Conservation (phyloP, 768 basidiomycete species). For the Plicaturopsis crispa region DNA sequence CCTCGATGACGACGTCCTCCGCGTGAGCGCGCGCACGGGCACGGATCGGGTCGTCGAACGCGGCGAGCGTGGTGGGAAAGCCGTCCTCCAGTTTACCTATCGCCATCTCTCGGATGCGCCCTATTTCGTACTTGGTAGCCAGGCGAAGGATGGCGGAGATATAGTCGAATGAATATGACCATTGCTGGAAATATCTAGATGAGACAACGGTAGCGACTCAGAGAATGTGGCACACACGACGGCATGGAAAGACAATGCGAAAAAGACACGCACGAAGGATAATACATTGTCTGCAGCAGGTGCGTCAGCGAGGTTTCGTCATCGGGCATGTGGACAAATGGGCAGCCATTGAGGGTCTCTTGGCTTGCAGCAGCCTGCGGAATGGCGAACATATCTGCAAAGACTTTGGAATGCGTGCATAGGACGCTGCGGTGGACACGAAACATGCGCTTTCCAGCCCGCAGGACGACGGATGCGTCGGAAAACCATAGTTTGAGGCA, state of each 20-base stretch:
- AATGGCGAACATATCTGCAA: slow-evolving; percentile 11
- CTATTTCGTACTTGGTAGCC: background rate
- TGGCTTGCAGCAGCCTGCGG: slow-evolving; percentile 8
- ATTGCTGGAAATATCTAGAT: no score
- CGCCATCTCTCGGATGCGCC: background rate
- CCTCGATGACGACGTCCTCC: background rate
- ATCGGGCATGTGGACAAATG: slow-evolving; percentile 10
- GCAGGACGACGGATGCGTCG: slow-evolving; percentile 10
- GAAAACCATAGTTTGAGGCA: slow-evolving; percentile 12
- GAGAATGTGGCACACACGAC: no score
- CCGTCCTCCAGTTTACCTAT: background rate
- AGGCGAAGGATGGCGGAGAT: background rate
- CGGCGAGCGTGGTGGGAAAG: background rate
- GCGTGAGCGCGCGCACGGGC: background rate
- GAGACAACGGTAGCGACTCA: no score
- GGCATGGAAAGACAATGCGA: no score
- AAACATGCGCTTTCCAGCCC: slow-evolving; percentile 6
- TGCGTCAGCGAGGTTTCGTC: slow-evolving; percentile 2
- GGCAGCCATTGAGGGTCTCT: slow-evolving; percentile 10
- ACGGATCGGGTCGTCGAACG: background rate
- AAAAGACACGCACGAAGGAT: slow-evolving; percentile 9
- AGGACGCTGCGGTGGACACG: slow-evolving; percentile 11
- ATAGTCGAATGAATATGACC: background rate
- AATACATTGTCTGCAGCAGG: slow-evolving; percentile 11
- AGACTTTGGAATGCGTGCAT: slow-evolving; percentile 10